Evolutionary conservation across 768 basidiomycete species (phyloP), one percentile per base, ranked within the genome.

Genomic region (Chalciporus chontae): DNA sequence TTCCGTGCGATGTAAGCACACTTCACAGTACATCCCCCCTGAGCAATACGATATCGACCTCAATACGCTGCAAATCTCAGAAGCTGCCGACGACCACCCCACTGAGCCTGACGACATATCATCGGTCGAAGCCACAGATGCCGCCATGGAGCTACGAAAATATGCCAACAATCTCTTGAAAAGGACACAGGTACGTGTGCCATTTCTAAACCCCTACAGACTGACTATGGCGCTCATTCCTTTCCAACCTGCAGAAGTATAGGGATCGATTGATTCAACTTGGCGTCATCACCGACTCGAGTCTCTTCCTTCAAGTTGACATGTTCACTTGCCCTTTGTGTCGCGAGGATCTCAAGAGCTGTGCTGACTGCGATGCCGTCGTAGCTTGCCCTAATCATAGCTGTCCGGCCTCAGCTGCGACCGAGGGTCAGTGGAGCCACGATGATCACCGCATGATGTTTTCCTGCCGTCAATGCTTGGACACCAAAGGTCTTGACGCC

Each of bases 281-380:
- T 19, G 15, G 14, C n/a, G 14, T 43, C 36, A 39, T 43, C 26
- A 17, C 18, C 3, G 29, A 47, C 23, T 14, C 45, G 2, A 15
- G 8, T 0, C 11, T 5, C 6, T 52, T 47, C 41, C 27, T 24
- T 6, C 13, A 11, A 13, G 21, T 47, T 2, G 45, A 47, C 45
- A 14, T 47, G 19, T 23, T 42, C 9, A 47, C 45, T n/a, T 52
- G 51, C 29, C 45, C 45, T 11, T 5, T 52, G 2, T 52, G 45
- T 37, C 19, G 0, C 29, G 4, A 21, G 10, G 13, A 15, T 5
- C 24, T 52, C 17, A 5, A 26, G 4, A 47, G 45, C 18, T 51
- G 50, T 38, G 23, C 24, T 19, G 51, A 52, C 5, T 52, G 45
- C n/a, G 51, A 43, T 14, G 3, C 5, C 4, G 15, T 21, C 2